Evolutionary conservation across 768 basidiomycete genomes (phyloP).

Genomic region (Epithele typhae): DNA sequence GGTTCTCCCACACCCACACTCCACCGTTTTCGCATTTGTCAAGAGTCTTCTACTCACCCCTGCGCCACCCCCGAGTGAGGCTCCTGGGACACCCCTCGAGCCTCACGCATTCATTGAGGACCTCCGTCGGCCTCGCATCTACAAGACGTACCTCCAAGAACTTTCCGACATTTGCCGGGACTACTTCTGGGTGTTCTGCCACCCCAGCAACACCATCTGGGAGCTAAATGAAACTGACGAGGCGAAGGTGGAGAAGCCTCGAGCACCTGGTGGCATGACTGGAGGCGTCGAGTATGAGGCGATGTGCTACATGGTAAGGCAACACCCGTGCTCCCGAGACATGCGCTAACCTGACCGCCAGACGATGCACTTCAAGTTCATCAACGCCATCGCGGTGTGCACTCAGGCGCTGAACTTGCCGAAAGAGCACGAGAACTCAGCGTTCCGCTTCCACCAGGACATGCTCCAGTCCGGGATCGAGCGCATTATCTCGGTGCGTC

Average conservation of each 20-base stretch:
- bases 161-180: slow-evolving; percentile 89
- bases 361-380: slow-evolving; percentile 84
- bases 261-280: slow-evolving; percentile 96
- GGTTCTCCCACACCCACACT: slow-evolving; percentile 70
- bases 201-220: slow-evolving; percentile 92
- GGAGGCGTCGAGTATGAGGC: slow-evolving; percentile 98
- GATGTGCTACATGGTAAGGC: slow-evolving; percentile 86
- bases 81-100: slow-evolving; percentile 54
- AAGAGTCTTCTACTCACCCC: slow-evolving; percentile 72
- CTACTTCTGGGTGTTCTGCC: slow-evolving; percentile 97
- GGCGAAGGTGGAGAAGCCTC: slow-evolving; percentile 78
- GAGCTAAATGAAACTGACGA: slow-evolving; percentile 79
- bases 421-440: slow-evolving; percentile 68
- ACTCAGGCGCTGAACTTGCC: slow-evolving; percentile 63
- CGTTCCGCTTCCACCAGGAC: slow-evolving; percentile 79
- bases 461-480: slow-evolving; percentile 91
- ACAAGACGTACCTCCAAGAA: slow-evolving; percentile 79
- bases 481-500: slow-evolving; percentile 76
- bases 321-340: not conserved
- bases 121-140: slow-evolving; percentile 64
- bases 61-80: slow-evolving; percentile 61
- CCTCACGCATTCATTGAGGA: slow-evolving; percentile 81
- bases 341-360: slow-evolving; percentile 26
- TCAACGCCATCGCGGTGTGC: slow-evolving; percentile 73
- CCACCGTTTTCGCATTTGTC: slow-evolving; percentile 67